These are phyloP conservation scores for Trichopus zeylanicus DNA, from an alignment of 116 monocot genomes.

Conservation along the genomic window DNA sequence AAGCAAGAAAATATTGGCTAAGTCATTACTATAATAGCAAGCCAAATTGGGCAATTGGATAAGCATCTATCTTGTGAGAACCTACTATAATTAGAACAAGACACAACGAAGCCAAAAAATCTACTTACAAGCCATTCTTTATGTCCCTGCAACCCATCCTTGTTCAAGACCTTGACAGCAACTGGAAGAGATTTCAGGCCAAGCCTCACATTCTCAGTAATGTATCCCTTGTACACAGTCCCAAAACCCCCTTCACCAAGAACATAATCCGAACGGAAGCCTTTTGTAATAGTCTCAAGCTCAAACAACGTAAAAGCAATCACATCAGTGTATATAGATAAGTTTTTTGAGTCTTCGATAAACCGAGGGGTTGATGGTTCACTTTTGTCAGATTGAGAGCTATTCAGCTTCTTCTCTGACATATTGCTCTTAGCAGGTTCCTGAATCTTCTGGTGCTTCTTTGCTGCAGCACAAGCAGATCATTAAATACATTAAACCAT, in stretches of 20 bases:
- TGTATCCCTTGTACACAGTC: slow-evolving; percentile 89
- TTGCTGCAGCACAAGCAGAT: slow-evolving; percentile 36
- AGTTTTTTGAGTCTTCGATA: slow-evolving; percentile 67
- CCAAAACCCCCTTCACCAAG: slow-evolving; percentile 95
- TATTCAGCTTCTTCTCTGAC: slow-evolving; percentile 51
- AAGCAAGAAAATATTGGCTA: no score
- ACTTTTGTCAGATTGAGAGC: slow-evolving; percentile 56
- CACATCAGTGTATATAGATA: slow-evolving; percentile 69
- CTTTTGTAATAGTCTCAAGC: slow-evolving; percentile 83
- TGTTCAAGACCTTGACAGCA: slow-evolving; percentile 97
- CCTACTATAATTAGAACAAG: no score
- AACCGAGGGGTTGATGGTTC: slow-evolving; percentile 44
- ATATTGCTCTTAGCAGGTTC: slow-evolving; percentile 31
- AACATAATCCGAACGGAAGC: slow-evolving; percentile 83
- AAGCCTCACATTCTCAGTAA: slow-evolving; percentile 85
- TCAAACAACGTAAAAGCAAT: slow-evolving; percentile 84
- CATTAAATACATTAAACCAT: neutral
- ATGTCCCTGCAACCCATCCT: slow-evolving; percentile 82
- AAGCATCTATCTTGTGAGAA: no score
- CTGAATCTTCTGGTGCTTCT: slow-evolving; percentile 58
- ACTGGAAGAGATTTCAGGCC: slow-evolving; percentile 82
- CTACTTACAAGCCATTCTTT: slow-evolving; percentile 92
- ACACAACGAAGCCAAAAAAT: no score
- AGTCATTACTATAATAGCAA: no score
- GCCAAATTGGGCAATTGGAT: no score